These are phyloP conservation scores for Kwoniella sp. DNA, from an alignment of 768 basidiomycete genomes.

Conservation along the genomic window DNA sequence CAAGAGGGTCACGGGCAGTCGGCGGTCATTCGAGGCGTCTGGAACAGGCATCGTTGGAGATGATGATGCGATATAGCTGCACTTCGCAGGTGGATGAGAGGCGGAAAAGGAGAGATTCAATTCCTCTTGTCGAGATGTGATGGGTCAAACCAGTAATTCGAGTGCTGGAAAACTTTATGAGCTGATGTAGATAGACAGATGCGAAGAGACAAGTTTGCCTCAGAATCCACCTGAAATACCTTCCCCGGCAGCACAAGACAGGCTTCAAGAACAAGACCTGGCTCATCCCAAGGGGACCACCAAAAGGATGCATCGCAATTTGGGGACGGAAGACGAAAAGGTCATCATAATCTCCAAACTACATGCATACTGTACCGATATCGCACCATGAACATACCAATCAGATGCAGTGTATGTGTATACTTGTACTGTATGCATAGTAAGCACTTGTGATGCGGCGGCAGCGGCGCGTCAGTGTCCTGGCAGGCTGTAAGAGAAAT, in stretches of 20 bases:
- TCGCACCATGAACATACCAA: background rate
- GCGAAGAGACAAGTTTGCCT: background rate
- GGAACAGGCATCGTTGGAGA: conserved; percentile 32
- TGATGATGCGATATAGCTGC: conserved; percentile 6
- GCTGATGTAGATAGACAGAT: too few relatives aligned
- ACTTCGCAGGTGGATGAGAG: background rate
- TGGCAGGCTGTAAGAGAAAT: too few relatives aligned
- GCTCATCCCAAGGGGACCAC: background rate
- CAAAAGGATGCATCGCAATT: background rate
- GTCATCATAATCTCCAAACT: background rate
- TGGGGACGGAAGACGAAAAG: background rate
- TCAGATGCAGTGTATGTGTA: too few relatives aligned
- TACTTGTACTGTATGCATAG: too few relatives aligned
- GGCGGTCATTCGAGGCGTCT: conserved; percentile 26
- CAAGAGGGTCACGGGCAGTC: conserved; percentile 55
- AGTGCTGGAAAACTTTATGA: background rate
- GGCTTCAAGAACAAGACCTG: too few relatives aligned
- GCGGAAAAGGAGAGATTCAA: too few relatives aligned
- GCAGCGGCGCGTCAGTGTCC: too few relatives aligned
- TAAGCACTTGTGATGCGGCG: too few relatives aligned
- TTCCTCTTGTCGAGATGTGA: conserved; percentile 6
- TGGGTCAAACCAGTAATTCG: background rate
- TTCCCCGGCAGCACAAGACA: background rate
- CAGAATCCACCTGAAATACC: background rate
- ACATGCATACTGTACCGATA: background rate